Conservation (phyloP, 768 basidiomycete genomes). For the Leccinum arenicola region DNA sequence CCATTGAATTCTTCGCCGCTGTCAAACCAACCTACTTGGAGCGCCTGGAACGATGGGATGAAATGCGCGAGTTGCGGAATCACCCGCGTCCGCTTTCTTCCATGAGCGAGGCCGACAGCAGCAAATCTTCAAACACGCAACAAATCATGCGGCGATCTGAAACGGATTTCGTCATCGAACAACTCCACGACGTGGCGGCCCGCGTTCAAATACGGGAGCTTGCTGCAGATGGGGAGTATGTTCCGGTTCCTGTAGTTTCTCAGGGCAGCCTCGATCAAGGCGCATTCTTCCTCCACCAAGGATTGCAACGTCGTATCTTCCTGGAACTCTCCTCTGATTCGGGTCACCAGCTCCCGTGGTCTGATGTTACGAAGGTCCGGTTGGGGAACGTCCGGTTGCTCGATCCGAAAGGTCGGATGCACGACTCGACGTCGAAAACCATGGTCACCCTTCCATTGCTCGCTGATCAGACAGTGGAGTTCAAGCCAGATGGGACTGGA, state of each 20-base stretch:
- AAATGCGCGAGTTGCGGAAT: slow-evolving; percentile 75
- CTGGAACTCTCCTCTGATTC: slow-evolving; percentile 83
- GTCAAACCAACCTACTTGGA: slow-evolving; percentile 81
- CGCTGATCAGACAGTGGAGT: slow-evolving; percentile 70
- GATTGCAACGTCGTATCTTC: slow-evolving; percentile 80
- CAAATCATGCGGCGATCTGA: slow-evolving; percentile 91
- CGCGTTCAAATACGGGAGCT: slow-evolving; percentile 87
- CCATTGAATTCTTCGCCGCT: slow-evolving; percentile 88
- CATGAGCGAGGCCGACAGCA: slow-evolving; percentile 33
- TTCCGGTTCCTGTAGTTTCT: slow-evolving; percentile 78
- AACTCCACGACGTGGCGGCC: slow-evolving; percentile 88
- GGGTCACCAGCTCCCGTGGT: slow-evolving; percentile 87
- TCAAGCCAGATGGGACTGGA: slow-evolving; percentile 83
- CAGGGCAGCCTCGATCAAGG: slow-evolving; percentile 77
- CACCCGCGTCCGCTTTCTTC: slow-evolving; percentile 36
- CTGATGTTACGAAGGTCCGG: slow-evolving; percentile 68
- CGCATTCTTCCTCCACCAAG: slow-evolving; percentile 87
- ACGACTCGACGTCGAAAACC: slow-evolving; percentile 71
- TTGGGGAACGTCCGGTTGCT: slow-evolving; percentile 83
- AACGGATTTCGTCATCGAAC: slow-evolving; percentile 84
- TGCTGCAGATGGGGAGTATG: slow-evolving; percentile 78
- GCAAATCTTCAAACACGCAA: slow-evolving; percentile 43
- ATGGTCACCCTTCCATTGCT: slow-evolving; percentile 72
- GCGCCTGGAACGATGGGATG: slow-evolving; percentile 91
- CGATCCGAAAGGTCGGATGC: slow-evolving; percentile 77